Evolutionary conservation across 306 rosid genomes (phyloP), one percentile per base, ranked within the genome.

Genomic region (Fragaria vesca): DNA sequence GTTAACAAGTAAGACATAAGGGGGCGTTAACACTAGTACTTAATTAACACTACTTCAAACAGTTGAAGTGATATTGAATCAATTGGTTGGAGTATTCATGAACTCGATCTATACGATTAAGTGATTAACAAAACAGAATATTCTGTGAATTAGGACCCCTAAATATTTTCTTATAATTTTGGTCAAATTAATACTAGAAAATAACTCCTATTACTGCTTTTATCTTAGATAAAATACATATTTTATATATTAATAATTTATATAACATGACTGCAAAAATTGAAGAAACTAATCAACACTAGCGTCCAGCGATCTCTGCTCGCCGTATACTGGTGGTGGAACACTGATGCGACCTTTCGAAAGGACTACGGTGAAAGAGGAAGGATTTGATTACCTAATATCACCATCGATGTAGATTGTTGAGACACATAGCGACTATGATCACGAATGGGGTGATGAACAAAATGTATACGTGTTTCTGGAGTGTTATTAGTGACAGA

Each of bases 361-460:
- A 42, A 42, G 70, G 78, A 74, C 57, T 57, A 42, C 32, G 45
- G 3, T 45, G 69, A 74, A 58, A 21, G 52, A 73, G 68, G 77
- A 57, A 26, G 45, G 18, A 28, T 38, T 16, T 74, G 30, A 26
- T 60, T 74, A 43, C 69, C 28, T 26, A 46, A 43, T 58, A 40
- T 74, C 47, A 73, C 68, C 24, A 24, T 42, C 43, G 78, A 74
- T 42, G 57, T 43, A 13, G 78, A 74, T 26, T 58, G 78, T 58
- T 40, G 69, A 74, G 5, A 58, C 9, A 43, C 69, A 21, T 58
- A 42, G 18, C 26, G 20, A 58, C 32, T 28, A 24, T 42, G 69
- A 55, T 20, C 67, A 73, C 17, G 67, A 36, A 55, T 24, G 30
- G 40, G n/a, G 21, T 73, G 45, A n/a, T 72, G 2, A 32, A 32